These are phyloP conservation scores for Atkinsonella texensis DNA, from an alignment of 2,329 filamentous ascomycete genomes.

Conservation along the genomic window DNA sequence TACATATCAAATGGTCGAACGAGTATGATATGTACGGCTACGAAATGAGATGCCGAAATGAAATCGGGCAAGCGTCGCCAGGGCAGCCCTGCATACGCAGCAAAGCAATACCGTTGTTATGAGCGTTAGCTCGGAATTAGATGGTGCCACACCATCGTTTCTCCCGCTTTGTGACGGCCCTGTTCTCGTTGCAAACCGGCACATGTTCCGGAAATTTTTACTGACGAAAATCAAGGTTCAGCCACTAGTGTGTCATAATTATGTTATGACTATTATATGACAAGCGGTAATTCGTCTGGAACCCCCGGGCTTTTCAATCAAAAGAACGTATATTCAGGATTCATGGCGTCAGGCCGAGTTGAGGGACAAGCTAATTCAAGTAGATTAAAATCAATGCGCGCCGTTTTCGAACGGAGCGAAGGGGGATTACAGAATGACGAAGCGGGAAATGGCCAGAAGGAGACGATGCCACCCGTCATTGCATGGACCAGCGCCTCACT, in stretches of 20 bases:
- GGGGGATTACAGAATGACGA: too few relatives aligned
- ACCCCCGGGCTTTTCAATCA: not conserved
- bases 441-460: not conserved
- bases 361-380: not conserved
- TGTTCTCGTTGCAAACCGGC: not conserved
- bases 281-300: too few relatives aligned
- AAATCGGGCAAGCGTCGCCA: constrained; percentile 2
- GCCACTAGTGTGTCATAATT: too few relatives aligned
- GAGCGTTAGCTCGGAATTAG: not conserved
- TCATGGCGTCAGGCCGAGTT: not conserved
- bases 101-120: not conserved
- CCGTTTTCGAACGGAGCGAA: not conserved
- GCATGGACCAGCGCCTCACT: not conserved
- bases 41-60: constrained; percentile 11
- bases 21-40: constrained; percentile 1
- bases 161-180: not conserved
- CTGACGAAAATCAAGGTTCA: not conserved
- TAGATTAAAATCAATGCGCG: too few relatives aligned
- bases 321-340: not conserved
- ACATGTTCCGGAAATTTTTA: constrained; percentile 3
- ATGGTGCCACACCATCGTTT: not conserved
- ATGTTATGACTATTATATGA: too few relatives aligned
- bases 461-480: not conserved
- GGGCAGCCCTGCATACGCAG: not conserved
- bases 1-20: constrained; percentile 4